These are phyloP conservation scores for Nothophaeocryptopus gaeumannii DNA, from an alignment of 2,329 filamentous ascomycete species.

Conservation along the genomic window DNA sequence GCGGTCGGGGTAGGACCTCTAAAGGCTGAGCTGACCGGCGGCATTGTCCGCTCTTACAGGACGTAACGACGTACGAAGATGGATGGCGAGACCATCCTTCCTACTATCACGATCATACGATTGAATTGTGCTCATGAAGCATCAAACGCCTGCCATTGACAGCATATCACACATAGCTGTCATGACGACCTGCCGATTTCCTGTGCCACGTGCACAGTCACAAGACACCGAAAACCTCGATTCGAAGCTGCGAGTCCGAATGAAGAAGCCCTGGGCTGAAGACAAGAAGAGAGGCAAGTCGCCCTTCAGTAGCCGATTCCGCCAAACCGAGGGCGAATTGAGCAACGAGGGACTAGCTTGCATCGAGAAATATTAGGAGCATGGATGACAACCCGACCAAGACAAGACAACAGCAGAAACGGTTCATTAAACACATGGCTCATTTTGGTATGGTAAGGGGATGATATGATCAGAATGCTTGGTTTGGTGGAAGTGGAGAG, in stretches of 20 bases:
- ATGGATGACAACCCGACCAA: background rate
- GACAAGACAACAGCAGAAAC: no score
- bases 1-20: conserved; percentile 4
- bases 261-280: no score
- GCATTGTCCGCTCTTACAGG: conserved; percentile 26
- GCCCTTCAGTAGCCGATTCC: no score
- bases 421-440: no score
- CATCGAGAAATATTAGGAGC: background rate
- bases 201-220: no score
- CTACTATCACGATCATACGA: background rate
- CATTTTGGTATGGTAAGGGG: no score
- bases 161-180: conserved; percentile 2
- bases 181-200: no score
- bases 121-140: conserved; percentile 7
- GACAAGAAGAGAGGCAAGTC: no score
- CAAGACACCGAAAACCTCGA: no score
- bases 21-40: conserved; percentile 25
- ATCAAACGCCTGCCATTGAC: conserved; percentile 8
- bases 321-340: no score
- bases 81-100: conserved; percentile 10
- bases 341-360: background rate
- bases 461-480: background rate
- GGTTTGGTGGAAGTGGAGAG: background rate
- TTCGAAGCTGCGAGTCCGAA: no score
- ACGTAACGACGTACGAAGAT: conserved; percentile 26